Conservation (phyloP, 768 basidiomycete genomes). For the Hygrocybe punicea region DNA sequence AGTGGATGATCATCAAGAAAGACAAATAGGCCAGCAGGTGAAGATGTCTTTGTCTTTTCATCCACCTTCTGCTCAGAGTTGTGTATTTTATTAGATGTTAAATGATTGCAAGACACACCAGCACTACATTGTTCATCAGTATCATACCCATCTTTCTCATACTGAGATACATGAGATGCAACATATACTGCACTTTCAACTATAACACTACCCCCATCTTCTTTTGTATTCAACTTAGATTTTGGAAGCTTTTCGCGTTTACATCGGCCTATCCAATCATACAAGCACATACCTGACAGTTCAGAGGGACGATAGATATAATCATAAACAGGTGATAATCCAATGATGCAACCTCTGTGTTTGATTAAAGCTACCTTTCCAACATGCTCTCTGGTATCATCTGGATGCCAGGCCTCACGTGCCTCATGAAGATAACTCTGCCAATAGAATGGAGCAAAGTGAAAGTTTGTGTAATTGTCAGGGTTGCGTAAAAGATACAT, state of each 20-base stretch:
- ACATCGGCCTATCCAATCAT: constrained; percentile 25
- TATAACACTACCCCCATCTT: too few species aligned
- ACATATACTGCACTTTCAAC: background rate
- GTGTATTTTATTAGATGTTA: too few species aligned
- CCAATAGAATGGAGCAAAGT: constrained; percentile 19
- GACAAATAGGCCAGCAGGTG: constrained; percentile 27
- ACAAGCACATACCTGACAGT: constrained; percentile 21
- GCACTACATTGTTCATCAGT: too few species aligned
- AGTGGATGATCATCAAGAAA: constrained; percentile 7
- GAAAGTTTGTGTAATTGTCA: constrained; percentile 33
- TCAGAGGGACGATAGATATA: constrained; percentile 24
- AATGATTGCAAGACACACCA: too few species aligned
- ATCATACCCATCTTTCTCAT: constrained; percentile 20
- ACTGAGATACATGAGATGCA: background rate
- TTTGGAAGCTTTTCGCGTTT: constrained; percentile 10
- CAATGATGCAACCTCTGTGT: constrained; percentile 11
- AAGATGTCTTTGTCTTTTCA: constrained; percentile 17
- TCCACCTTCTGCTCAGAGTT: too few species aligned
- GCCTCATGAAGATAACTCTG: constrained; percentile 16
- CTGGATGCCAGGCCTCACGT: constrained; percentile 8
- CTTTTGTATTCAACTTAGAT: background rate
- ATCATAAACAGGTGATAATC: constrained; percentile 21
- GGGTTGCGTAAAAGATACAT: constrained; percentile 24
- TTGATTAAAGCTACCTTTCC: constrained; percentile 23
- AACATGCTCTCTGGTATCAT: constrained; percentile 1